A percentile compares a stretch with the other conserved stretches of the same genome.
Evolutionary conservation across 2,329 filamentous ascomycete species (phyloP).

Genomic region (Diplodia sapinea): DNA sequence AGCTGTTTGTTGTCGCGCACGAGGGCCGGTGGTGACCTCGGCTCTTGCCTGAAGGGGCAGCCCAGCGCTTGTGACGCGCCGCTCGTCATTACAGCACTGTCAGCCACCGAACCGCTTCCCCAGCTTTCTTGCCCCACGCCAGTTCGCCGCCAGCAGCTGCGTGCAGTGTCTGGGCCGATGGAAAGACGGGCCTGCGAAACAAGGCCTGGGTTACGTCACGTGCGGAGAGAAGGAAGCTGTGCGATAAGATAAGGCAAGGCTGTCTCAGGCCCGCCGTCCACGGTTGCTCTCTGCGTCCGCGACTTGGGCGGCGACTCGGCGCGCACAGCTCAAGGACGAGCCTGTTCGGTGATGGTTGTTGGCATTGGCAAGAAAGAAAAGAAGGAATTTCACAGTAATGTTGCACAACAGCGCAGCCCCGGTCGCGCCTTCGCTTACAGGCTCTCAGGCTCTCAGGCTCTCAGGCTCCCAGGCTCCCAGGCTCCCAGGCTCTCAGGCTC

Average conservation of each 20-base stretch:
- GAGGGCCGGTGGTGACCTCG: constrained; percentile 14
- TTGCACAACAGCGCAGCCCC: neutral
- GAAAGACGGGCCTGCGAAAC: neutral
- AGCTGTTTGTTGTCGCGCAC: neutral
- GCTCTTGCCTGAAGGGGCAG: constrained; percentile 9
- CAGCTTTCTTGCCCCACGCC: neutral
- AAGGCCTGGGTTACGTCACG: neutral
- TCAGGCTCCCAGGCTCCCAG: no score
- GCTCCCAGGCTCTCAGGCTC: no score
- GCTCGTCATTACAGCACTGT: neutral
- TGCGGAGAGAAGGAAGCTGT: neutral
- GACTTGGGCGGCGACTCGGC: neutral
- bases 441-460: no score
- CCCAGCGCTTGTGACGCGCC: constrained; percentile 19
- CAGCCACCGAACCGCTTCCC: neutral
- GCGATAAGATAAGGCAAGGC: constrained; percentile 14
- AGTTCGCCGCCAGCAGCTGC: neutral
- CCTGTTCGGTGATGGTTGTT: neutral
- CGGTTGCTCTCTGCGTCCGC: neutral
- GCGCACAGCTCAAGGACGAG: neutral
- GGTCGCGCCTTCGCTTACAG: neutral
- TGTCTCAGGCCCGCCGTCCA: neutral
- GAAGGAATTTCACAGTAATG: neutral
- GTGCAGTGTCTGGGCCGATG: neutral
- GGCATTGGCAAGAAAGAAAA: neutral